Evolutionary conservation across 1,284 basidiomycete genomes (phyloP), one percentile per base, ranked within the genome.

Genomic region (Moesziomyces sp.): DNA sequence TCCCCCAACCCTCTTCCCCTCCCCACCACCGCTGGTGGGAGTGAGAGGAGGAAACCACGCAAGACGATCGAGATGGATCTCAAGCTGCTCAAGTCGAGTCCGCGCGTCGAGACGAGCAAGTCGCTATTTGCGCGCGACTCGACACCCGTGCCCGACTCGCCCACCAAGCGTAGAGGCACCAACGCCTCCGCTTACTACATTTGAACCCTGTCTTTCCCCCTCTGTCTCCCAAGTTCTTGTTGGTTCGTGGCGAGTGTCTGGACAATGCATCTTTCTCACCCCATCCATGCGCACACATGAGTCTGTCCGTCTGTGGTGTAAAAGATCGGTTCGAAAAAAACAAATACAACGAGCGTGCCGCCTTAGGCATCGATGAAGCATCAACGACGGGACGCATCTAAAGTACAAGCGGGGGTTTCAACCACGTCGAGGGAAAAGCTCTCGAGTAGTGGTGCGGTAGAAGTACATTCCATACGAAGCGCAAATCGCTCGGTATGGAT

Each of bases 31-130:
- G 30, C 30, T 13, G 30, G 11, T 13, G 30, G 30, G 35, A 8
- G 35, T 7, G 35, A 34, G 23, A 61, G 50, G 40, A 19, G 72
- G 6, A 71, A 68, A 19, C 76, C 66, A 8, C 47, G 76, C 24
- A 74, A 67, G 52, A 80, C 78, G 18, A 80, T 80, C 58, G 78
- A 80, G 30, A 61, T 76, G 60, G 78, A 80, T 23, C 60, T 80
- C 24, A 61, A 68, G 46, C 52, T 63, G 8, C 61, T 76, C 45
- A 74, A 71, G 24, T 47, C 58, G 34, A 74, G 65, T 11, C 73
- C 73, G 16, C 24, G 68, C 3, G 73, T 75, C 30, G 73, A 75
- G 40, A 49, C 38, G 26, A 51, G 45, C 40, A 70, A 59, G 48
- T 49, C 28, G 24, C 59, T 50, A 23, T 70, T 74, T 46, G 23